phyloP scores from a whole-genome alignment of 2,329 filamentous ascomycete genomes.

The Exophiala xenobiotica region DNA sequence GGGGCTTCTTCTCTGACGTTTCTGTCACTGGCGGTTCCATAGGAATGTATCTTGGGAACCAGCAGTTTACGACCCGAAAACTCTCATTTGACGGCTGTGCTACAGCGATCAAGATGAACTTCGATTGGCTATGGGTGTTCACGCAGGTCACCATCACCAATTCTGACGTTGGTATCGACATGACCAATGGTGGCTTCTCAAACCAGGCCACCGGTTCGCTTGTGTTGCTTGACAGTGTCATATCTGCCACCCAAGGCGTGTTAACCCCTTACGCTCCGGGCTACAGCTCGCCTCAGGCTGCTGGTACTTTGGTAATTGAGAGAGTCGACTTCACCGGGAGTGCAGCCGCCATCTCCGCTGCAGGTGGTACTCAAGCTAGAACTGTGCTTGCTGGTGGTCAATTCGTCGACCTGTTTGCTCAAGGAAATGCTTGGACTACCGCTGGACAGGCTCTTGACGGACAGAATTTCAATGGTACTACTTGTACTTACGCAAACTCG shows the following conservation, averaged over 20 bases:
- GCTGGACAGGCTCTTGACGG: conserved; percentile 24
- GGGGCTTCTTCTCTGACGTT: conserved; percentile 60
- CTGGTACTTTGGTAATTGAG: conserved; percentile 55
- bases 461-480: conserved; percentile 28
- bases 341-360: conserved; percentile 42
- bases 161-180: conserved; percentile 54
- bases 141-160: conserved; percentile 53
- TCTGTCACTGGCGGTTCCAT: conserved; percentile 61
- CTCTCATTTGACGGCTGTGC: conserved; percentile 51
- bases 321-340: conserved; percentile 55
- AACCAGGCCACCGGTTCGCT: conserved; percentile 55
- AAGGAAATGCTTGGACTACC: conserved; percentile 65
- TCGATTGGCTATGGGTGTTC: conserved; percentile 63
- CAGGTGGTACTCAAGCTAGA: conserved; percentile 36
- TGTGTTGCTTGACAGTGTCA: conserved; percentile 56
- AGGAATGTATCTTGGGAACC: conserved; percentile 61
- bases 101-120: conserved; percentile 54
- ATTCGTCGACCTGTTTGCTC: conserved; percentile 66
- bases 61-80: conserved; percentile 63
- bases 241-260: conserved; percentile 55
- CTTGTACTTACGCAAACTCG: conserved; percentile 24
- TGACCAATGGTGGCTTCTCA: conserved; percentile 42
- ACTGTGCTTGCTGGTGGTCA: conserved; percentile 43
- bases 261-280: conserved; percentile 44
- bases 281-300: conserved; percentile 44